Conservation (phyloP, 345 rosid species). For the Adansonia digitata region DNA sequence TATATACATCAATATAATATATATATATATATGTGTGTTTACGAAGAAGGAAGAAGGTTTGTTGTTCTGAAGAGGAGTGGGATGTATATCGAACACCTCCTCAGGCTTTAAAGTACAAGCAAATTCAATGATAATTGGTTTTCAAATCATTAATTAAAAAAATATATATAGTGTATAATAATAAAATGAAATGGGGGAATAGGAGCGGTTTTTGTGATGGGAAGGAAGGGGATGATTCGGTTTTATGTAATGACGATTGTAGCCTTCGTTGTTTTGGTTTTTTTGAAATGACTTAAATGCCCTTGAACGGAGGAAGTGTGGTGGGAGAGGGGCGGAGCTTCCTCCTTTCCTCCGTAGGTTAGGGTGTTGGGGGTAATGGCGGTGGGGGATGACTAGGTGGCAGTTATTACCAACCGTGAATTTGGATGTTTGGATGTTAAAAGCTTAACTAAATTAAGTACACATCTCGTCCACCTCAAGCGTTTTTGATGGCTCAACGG, state of each 20-base stretch:
- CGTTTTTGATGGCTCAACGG: neutral
- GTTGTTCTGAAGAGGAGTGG: constrained; percentile 24
- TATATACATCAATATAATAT: too few relatives aligned
- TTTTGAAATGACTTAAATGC: constrained; percentile 12
- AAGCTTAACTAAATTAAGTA: constrained; percentile 14
- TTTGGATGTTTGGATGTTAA: neutral
- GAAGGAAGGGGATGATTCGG: too few relatives aligned
- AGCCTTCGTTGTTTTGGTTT: neutral
- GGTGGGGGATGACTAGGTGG: too few relatives aligned
- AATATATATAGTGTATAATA: neutral
- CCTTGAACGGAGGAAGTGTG: neutral
- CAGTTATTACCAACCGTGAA: constrained; percentile 3
- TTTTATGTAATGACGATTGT: neutral
- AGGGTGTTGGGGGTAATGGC: neutral
- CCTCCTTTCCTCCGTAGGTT: neutral
- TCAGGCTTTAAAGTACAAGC: neutral
- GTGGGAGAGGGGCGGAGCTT: neutral
- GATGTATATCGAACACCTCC: constrained; percentile 26
- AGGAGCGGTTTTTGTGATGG: neutral
- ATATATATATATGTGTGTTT: neutral
- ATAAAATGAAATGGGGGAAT: neutral
- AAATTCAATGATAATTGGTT: neutral
- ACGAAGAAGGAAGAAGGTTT: neutral
- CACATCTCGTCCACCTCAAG: neutral
- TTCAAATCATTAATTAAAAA: too few relatives aligned